Base-by-base conservation (phyloP, 176 grass and related monocot genomes). In the Saccharum officinarum region DNA sequence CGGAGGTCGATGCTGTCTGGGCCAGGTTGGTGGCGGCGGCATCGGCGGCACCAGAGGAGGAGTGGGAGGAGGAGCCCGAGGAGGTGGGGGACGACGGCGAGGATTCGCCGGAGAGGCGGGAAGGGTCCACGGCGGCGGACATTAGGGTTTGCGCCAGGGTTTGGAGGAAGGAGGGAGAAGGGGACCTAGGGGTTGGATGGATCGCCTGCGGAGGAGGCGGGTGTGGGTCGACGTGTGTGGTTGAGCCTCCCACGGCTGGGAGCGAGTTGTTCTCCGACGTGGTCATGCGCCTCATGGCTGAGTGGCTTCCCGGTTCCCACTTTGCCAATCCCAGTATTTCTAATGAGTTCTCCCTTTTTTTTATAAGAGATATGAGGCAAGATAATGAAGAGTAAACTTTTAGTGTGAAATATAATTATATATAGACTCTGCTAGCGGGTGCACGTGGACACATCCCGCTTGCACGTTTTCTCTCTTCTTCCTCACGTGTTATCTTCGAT, bases 71-170 rank as follows among this genome's bases (percentile, higher is more conserved):
- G 26, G 45, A 33, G 13, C 67, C 89, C 39, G 80, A 83, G 40
- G 89, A 69, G 14, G 84, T 69, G 15, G 79, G 72, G 49, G 86
- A 88, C 20, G 64, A 80, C 31, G 88, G 88, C 7, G 78, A 89
- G 63, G 83, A 87, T 61, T 84, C 80, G 62, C 47, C 80, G 60
- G 84, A 90, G 69, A 79, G 67, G 55, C 30, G 42, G 67, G 86
- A 80, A 9, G 87, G 38, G 61, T 92, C 70, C 18, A 23, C 22
- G 64, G 81, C 86, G 86, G 89, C 57, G 90, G 87, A 85, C 87
- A 82, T 91, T 83, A 84, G 84, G 84, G 80, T 85, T 85, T 84
- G 88, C 8, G 54, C 82, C 86, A 90, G 88, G 86, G 74, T 90
- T 93, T 86, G 88, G 82, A 78, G 65, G 77, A 75, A 79, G 23